Base-by-base conservation (phyloP, 441 rosid genomes). In the Arabidopsis hybrid region DNA sequence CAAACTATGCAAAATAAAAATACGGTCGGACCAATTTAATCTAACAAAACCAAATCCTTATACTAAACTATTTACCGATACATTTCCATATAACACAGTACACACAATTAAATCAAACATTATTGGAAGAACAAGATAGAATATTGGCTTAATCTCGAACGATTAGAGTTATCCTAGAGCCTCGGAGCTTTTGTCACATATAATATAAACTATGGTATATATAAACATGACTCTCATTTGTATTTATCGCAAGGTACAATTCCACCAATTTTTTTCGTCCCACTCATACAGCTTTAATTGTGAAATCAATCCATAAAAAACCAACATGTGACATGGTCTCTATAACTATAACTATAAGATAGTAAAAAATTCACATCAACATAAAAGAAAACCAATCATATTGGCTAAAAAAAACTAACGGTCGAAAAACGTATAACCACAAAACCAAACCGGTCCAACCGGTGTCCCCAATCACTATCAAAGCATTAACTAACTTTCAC, bases 401-500 rank as follows among this genome's bases (percentile, higher is more conserved):
- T 46, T 64, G 18, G 18, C 11, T 1, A 16, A 13, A 21, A 31
- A 61, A 50, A 67, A 58, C 43, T 50, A 68, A 45, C 35, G 75
- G 71, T 63, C 46, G 18, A 63, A 13, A 17, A 12, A 18, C 6
- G 26, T 60, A 70, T 43, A 60, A 62, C 52, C 71, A 69, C 55
- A 63, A 63, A 76, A 63, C 35, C 52, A 60, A 60, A 51, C 73
- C 65, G 72, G 72, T 71, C 67, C 49, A 77, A 77, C 76, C 80
- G 77, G 69, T 35, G 57, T 58, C 14, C 71, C 59, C 77, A 36
- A 71, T 77, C 80, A 71, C 80, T 66, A 26, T 77, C 77, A 71
- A 40, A 50, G 76, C 76, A 77, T 65, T 71, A 70, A 70, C 70
- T 65, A 18, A 70, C 71, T 55, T 69, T 64, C 80, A 76, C 80